Evolutionary conservation across 2,329 filamentous ascomycete species (phyloP).

Genomic region (Trichoderma afroharzianum): DNA sequence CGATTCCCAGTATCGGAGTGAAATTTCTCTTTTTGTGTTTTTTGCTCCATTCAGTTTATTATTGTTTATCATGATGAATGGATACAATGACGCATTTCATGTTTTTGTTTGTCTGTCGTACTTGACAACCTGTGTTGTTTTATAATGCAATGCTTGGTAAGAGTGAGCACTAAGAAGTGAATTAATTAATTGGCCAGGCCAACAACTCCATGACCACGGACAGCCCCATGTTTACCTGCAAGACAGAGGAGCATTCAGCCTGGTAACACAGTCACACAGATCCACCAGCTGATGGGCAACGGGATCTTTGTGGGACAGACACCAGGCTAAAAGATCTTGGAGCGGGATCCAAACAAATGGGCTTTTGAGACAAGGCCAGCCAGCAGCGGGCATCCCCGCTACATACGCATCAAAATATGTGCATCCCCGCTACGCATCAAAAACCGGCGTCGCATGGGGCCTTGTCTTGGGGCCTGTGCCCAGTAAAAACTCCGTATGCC

Average conservation of each 20-base stretch:
- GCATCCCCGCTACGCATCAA: not conserved
- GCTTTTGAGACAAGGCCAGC: not conserved
- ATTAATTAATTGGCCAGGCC: not conserved
- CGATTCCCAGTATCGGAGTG: constrained; percentile 21
- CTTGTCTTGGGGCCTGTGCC: not conserved
- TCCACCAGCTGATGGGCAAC: constrained; percentile 10
- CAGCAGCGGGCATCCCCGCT: not conserved
- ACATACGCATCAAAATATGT: not conserved
- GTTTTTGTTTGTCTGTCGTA: not conserved
- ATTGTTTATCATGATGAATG: not conserved
- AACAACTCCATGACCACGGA: not conserved
- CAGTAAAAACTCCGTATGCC: constrained; percentile 2
- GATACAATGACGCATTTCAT: not conserved
- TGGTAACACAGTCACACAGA: not conserved
- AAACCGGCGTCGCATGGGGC: not conserved
- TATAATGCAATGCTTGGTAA: not conserved
- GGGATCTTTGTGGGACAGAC: not conserved
- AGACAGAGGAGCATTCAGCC: not conserved
- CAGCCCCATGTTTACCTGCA: not conserved
- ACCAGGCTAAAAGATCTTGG: not conserved
- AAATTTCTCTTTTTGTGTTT: not conserved
- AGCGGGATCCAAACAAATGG: not conserved
- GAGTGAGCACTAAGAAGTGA: not conserved
- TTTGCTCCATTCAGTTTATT: too few relatives aligned
- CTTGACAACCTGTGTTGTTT: not conserved